These are phyloP conservation scores for Anaeramoeba flamelloides DNA, from an alignment of 78 protist species.

Conservation along the genomic window DNA sequence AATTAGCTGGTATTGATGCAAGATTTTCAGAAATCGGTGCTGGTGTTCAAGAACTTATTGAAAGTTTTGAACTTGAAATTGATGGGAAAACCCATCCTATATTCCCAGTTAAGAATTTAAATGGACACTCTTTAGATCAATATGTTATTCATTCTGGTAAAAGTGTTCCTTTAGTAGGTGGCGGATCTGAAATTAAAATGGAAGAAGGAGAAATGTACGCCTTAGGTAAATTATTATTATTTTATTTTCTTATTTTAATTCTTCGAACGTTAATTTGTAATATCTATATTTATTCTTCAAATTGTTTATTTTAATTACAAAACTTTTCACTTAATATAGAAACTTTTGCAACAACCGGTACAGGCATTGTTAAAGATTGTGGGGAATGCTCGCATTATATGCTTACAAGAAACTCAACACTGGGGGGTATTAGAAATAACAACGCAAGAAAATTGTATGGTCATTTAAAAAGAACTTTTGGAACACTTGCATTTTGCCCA, in stretches of 20 bases:
- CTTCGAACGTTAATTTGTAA: too few relatives aligned
- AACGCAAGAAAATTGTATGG: constrained; percentile 54
- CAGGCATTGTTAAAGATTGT: constrained; percentile 57
- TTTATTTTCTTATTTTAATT: too few relatives aligned
- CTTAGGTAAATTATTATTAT: too few relatives aligned
- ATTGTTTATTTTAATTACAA: too few relatives aligned
- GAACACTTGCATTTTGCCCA: constrained; percentile 87
- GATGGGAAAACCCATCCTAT: constrained; percentile 66
- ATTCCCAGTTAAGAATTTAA: constrained; percentile 70
- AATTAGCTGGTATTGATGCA: constrained; percentile 78
- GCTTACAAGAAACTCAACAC: constrained; percentile 29
- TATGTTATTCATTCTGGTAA: constrained; percentile 86
- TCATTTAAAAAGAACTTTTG: constrained; percentile 62
- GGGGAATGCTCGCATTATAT: constrained; percentile 82
- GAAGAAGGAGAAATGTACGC: constrained; percentile 93
- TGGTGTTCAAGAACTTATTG: constrained; percentile 91
- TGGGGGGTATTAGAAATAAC: neutral
- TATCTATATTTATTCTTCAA: too few relatives aligned
- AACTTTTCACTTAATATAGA: too few relatives aligned
- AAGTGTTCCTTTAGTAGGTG: constrained; percentile 83
- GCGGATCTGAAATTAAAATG: constrained; percentile 39
- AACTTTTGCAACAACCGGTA: constrained; percentile 95
- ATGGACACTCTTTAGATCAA: constrained; percentile 85
- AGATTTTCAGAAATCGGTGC: constrained; percentile 58
- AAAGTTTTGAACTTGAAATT: constrained; percentile 78